Evolutionary conservation across 805 yeast genomes (phyloP).

Genomic region (Spathaspora passalidarum): DNA sequence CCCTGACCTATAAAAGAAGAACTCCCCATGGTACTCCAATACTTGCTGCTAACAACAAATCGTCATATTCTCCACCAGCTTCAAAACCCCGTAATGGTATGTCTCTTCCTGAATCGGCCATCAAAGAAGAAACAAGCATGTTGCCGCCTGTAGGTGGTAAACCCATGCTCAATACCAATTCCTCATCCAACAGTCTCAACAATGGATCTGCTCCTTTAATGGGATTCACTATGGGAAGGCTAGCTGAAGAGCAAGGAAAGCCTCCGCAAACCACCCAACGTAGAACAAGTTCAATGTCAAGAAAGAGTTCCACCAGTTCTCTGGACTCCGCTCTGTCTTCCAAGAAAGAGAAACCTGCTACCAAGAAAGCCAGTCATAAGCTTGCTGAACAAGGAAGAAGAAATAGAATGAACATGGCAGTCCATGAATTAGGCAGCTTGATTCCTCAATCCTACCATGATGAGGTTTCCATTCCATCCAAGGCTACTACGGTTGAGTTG

Average conservation of each 20-base stretch:
- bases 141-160: slow-evolving; percentile 36
- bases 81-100: slow-evolving; percentile 27
- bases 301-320: slow-evolving; percentile 11
- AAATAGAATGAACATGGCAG: slow-evolving; percentile 86
- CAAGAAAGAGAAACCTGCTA: slow-evolving; percentile 24
- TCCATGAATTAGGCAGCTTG: slow-evolving; percentile 65
- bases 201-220: slow-evolving; percentile 30
- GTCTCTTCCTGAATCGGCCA: slow-evolving; percentile 26
- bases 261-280: not conserved
- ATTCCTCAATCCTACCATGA: slow-evolving; percentile 64
- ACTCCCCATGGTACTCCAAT: slow-evolving; percentile 46
- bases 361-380: slow-evolving; percentile 75
- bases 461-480: slow-evolving; percentile 67
- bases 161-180: slow-evolving; percentile 16
- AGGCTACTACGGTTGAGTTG: slow-evolving; percentile 93
- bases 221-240: slow-evolving; percentile 46
- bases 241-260: slow-evolving; percentile 30
- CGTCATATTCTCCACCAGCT: slow-evolving; percentile 14
- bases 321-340: slow-evolving; percentile 13
- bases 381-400: slow-evolving; percentile 96
- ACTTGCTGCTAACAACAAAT: slow-evolving; percentile 21
- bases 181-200: not conserved
- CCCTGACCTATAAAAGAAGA: slow-evolving; percentile 28
- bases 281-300: slow-evolving; percentile 1
- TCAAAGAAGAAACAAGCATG: slow-evolving; percentile 24